Conservation (phyloP, 2,329 filamentous ascomycete genomes). For the Penicillium sp. region DNA sequence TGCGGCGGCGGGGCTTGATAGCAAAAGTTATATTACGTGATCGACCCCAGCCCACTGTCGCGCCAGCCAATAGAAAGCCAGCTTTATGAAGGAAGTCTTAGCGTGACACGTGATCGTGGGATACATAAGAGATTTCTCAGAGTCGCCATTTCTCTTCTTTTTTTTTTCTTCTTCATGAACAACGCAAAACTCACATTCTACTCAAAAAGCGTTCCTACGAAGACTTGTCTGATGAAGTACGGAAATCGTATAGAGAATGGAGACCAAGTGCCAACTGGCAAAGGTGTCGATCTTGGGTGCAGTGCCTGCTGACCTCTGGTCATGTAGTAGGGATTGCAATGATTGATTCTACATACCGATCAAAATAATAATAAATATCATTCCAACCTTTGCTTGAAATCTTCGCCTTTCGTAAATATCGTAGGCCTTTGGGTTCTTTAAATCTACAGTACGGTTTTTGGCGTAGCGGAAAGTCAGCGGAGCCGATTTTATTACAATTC, state of each 20-base stretch:
- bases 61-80: not conserved
- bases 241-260: constrained; percentile 59
- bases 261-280: constrained; percentile 42
- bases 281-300: constrained; percentile 57
- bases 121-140: constrained; percentile 20
- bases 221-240: constrained; percentile 54
- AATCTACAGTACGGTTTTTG: not conserved
- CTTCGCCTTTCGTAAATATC: not conserved
- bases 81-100: not conserved
- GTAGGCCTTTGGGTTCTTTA: not conserved
- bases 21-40: constrained; percentile 8
- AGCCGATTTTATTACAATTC: constrained; percentile 3
- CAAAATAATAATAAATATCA: constrained; percentile 1
- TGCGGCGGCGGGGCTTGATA: constrained; percentile 19
- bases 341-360: constrained; percentile 52
- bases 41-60: not conserved
- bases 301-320: constrained; percentile 48
- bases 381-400: not conserved
- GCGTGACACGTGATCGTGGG: constrained; percentile 16
- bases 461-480: not conserved
- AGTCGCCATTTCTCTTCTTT: constrained; percentile 24
- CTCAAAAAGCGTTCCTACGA: constrained; percentile 57
- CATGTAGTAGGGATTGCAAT: constrained; percentile 57
- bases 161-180: constrained; percentile 50
- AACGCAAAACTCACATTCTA: constrained; percentile 57